Evolutionary conservation across 352 stramenopile genomes (phyloP).

Genomic region (Globisporangium acanthophoron): DNA sequence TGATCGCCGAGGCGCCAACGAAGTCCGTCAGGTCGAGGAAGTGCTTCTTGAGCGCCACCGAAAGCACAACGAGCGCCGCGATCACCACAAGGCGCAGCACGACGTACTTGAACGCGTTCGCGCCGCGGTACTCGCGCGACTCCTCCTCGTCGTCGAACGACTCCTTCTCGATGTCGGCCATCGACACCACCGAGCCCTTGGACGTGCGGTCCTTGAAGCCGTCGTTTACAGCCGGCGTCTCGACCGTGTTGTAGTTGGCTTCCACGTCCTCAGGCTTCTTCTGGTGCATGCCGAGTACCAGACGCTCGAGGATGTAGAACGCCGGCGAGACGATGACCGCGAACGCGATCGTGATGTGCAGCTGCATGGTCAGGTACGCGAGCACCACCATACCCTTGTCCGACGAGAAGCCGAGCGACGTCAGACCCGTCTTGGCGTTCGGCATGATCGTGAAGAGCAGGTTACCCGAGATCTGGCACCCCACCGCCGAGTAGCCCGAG

Average conservation of each 20-base stretch:
- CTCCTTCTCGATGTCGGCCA: constrained; percentile 16
- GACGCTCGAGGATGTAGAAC: constrained; percentile 55
- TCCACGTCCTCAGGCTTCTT: constrained; percentile 16
- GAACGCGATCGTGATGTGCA: constrained; percentile 46
- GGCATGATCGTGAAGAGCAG: constrained; percentile 49
- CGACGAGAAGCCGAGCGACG: constrained; percentile 36
- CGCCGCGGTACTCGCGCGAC: constrained; percentile 24
- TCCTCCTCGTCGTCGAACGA: constrained; percentile 10
- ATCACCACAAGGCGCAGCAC: constrained; percentile 1
- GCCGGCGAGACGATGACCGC: constrained; percentile 42
- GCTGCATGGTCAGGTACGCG: constrained; percentile 49
- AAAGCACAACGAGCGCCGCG: constrained; percentile 6
- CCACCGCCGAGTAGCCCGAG: constrained; percentile 34
- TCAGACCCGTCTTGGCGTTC: constrained; percentile 17
- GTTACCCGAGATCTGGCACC: constrained; percentile 52
- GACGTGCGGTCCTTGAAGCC: constrained; percentile 13
- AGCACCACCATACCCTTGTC: constrained; percentile 40
- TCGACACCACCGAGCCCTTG: constrained; percentile 17
- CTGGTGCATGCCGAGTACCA: constrained; percentile 62
- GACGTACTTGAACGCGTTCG: constrained; percentile 14
- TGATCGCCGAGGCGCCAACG: constrained; percentile 15
- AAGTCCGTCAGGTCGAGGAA: constrained; percentile 19
- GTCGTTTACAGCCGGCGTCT: constrained; percentile 4
- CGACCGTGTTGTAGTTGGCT: constrained; percentile 5
- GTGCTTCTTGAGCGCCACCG: constrained; percentile 13